A percentile compares a stretch with the other conserved stretches of the same genome.
These are phyloP conservation scores for Rhododendron mucronatum DNA, from an alignment of 148 eudicot genomes.

Conservation along the genomic window DNA sequence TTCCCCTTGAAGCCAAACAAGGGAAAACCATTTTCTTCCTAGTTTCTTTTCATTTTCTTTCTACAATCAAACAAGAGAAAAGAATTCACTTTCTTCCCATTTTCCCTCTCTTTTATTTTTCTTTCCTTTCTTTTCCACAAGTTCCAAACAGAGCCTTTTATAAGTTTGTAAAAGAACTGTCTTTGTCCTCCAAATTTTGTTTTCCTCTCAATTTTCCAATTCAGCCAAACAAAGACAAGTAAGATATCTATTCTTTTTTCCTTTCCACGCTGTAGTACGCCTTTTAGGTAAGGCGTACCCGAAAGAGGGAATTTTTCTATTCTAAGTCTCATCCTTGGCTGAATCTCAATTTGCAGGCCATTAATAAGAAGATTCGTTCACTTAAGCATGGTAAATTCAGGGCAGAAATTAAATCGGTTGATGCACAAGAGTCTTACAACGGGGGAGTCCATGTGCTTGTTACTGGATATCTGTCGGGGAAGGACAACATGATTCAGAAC, in stretches of 20 bases:
- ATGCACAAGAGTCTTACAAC: constrained; percentile 71
- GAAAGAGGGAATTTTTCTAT: background rate
- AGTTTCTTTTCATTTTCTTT: no score
- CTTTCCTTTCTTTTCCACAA: no score
- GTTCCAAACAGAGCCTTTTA: no score
- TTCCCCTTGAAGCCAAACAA: no score
- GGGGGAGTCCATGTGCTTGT: constrained; percentile 79
- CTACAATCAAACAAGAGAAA: no score
- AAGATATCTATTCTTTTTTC: background rate
- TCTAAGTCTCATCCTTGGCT: background rate
- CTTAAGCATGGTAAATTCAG: constrained; percentile 47
- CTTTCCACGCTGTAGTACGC: background rate
- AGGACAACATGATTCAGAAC: constrained; percentile 39
- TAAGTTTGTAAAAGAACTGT: background rate
- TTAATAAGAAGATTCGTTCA: constrained; percentile 63
- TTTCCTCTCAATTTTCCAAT: background rate
- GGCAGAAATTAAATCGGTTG: constrained; percentile 74
- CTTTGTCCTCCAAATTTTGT: background rate
- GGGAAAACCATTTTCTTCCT: no score
- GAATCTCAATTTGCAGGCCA: constrained; percentile 43
- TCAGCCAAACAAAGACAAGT: background rate
- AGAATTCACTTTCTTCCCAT: no score
- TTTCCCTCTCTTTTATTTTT: no score
- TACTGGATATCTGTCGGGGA: constrained; percentile 56
- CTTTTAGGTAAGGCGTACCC: background rate